A percentile compares a stretch with the other conserved stretches of the same genome.
Conservation (phyloP, 176 grass and related monocot genomes). For the Oryza brachyantha region DNA sequence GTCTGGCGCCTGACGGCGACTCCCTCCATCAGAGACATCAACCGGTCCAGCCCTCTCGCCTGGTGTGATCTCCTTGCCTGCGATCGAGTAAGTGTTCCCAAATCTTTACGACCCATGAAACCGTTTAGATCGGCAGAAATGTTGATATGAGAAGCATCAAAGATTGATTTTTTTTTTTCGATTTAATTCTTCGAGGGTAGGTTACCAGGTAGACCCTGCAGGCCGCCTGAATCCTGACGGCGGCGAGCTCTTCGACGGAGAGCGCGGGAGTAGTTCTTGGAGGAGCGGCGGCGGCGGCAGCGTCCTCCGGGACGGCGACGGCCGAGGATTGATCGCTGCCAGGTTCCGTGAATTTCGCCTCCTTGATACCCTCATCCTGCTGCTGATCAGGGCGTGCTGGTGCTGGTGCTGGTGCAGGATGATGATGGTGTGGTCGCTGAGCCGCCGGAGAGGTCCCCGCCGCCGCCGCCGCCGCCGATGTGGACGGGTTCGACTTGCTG, state of each 20-base stretch:
- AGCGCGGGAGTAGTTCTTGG: slow-evolving; percentile 2
- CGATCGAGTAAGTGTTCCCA: neutral
- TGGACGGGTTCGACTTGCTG: slow-evolving; percentile 31
- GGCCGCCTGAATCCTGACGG: slow-evolving; percentile 58
- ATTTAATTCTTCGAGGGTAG: neutral
- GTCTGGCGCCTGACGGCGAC: slow-evolving; percentile 60
- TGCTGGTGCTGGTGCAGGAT: neutral
- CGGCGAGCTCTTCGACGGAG: slow-evolving; percentile 53
- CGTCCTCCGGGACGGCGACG: neutral
- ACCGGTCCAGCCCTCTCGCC: slow-evolving; percentile 43
- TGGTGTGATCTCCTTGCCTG: slow-evolving; percentile 51
- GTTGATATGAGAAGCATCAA: neutral
- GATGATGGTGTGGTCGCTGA: neutral
- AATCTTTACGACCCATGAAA: neutral
- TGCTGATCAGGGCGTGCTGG: slow-evolving; percentile 3
- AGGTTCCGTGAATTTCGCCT: neutral
- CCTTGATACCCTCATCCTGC: neutral
- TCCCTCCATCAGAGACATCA: slow-evolving; percentile 62
- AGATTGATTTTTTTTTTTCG: too few species aligned
- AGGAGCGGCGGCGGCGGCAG: neutral
- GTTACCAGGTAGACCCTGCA: slow-evolving; percentile 55
- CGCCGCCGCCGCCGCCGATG: slow-evolving; percentile 13
- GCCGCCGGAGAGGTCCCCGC: neutral
- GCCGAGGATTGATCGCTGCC: neutral
- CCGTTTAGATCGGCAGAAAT: neutral